Conservation (phyloP, 2,329 filamentous ascomycete genomes). For the Aspergillus fischeri region DNA sequence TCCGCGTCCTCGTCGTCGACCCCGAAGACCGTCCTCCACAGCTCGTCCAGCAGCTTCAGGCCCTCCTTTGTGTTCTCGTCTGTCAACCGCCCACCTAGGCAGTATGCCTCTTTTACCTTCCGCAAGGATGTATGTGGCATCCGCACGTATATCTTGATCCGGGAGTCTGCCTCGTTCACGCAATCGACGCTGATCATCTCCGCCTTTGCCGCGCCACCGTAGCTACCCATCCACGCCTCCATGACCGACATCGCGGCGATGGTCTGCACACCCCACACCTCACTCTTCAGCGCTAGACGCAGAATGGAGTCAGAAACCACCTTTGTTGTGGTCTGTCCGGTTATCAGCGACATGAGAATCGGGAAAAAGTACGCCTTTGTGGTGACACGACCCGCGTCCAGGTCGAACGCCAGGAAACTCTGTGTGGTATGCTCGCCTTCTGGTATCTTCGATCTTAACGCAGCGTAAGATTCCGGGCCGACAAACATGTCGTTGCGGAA, state of each 20-base stretch:
- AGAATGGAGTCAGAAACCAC: not conserved
- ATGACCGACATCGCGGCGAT: not conserved
- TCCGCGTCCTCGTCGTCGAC: not conserved
- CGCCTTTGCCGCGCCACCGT: not conserved
- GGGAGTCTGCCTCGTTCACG: not conserved
- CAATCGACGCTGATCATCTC: not conserved
- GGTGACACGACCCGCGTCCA: not conserved
- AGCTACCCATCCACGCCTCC: not conserved
- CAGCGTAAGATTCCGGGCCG: not conserved
- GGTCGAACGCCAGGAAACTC: not conserved
- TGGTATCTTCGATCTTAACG: not conserved
- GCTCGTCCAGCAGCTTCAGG: not conserved
- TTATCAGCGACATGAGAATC: not conserved
- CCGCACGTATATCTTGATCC: not conserved
- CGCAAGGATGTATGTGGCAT: not conserved
- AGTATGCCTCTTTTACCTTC: not conserved
- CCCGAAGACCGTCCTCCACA: not conserved
- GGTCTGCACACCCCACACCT: not conserved
- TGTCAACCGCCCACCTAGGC: not conserved
- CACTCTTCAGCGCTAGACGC: not conserved
- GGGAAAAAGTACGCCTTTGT: not conserved
- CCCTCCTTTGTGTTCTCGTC: not conserved
- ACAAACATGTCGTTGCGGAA: not conserved
- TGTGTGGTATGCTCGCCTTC: not conserved
- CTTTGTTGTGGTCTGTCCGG: not conserved